A percentile compares a stretch with the other conserved stretches of the same genome.
Conservation (phyloP, 2,329 filamentous ascomycete genomes). For the Arthrobotrys iridis region DNA sequence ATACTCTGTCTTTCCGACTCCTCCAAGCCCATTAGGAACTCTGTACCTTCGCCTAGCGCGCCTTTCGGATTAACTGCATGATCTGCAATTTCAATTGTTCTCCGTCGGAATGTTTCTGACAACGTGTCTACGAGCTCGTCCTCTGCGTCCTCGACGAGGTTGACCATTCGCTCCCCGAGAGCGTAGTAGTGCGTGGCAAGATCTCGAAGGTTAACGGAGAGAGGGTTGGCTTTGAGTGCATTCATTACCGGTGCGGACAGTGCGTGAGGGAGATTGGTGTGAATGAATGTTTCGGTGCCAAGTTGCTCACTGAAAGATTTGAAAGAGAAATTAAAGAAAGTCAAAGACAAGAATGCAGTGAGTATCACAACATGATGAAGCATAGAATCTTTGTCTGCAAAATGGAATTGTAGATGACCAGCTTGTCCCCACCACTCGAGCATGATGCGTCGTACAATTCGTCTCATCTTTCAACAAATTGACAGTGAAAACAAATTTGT, state of each 20-base stretch:
- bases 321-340: neutral
- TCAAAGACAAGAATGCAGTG: neutral
- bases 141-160: constrained; percentile 82
- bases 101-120: constrained; percentile 79
- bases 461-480: constrained; percentile 34
- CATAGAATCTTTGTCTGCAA: neutral
- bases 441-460: constrained; percentile 9
- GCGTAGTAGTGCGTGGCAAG: constrained; percentile 89
- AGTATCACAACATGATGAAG: constrained; percentile 13
- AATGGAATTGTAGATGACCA: neutral
- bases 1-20: constrained; percentile 80
- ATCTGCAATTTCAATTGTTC: constrained; percentile 84
- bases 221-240: constrained; percentile 88
- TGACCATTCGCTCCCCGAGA: constrained; percentile 83
- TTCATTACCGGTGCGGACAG: constrained; percentile 83
- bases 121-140: constrained; percentile 79
- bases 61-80: constrained; percentile 86
- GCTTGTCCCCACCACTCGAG: neutral
- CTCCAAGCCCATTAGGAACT: constrained; percentile 87
- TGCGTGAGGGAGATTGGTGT: constrained; percentile 79
- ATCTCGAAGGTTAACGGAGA: constrained; percentile 82
- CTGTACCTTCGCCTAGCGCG: constrained; percentile 71
- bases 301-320: constrained; percentile 60
- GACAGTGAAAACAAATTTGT: constrained; percentile 58
- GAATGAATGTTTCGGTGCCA: constrained; percentile 71